These are phyloP conservation scores for Solanum hybrid DNA, from an alignment of 305 asterid genomes.

Conservation along the genomic window DNA sequence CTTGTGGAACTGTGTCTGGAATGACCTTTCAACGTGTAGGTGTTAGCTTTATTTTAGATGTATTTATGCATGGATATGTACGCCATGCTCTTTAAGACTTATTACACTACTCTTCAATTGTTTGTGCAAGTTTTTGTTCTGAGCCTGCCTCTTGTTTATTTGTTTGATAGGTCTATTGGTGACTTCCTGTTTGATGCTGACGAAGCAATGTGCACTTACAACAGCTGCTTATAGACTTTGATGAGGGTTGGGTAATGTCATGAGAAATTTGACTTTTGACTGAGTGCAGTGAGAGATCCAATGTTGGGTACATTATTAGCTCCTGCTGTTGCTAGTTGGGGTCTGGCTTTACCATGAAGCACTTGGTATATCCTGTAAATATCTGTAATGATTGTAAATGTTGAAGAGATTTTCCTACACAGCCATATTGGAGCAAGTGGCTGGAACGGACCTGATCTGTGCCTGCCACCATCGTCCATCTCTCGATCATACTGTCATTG, in stretches of 20 bases:
- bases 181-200: not conserved
- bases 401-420: not conserved
- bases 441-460: not conserved
- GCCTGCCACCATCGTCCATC: not conserved
- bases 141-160: not conserved
- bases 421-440: not conserved
- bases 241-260: not conserved
- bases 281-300: not conserved
- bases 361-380: not conserved
- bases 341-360: not conserved
- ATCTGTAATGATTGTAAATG: not conserved
- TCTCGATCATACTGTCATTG: not conserved
- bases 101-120: not conserved
- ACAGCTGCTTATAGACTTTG: not conserved
- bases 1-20: not conserved
- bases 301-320: not conserved
- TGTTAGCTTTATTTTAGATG: not conserved
- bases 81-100: not conserved
- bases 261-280: not conserved
- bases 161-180: not conserved
- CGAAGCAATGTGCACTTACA: not conserved
- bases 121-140: not conserved
- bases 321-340: not conserved
- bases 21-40: not conserved
- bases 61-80: not conserved